Evolutionary conservation across 768 basidiomycete species (phyloP).

Genomic region (Mycena sanguinolenta): DNA sequence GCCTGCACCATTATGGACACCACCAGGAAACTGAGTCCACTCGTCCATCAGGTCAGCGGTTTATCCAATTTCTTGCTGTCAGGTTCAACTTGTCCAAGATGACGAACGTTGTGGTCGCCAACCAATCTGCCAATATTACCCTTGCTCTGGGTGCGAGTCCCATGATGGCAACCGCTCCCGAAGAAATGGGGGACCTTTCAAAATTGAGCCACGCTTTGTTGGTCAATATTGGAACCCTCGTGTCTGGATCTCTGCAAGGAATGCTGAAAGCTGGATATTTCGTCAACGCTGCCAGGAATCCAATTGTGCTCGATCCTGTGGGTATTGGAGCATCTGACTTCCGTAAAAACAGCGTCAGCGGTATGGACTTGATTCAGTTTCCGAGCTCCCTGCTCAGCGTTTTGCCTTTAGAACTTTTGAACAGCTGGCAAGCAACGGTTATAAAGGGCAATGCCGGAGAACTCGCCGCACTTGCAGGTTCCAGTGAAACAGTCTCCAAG

Average conservation of each 20-base stretch:
- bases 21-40: conserved; percentile 69
- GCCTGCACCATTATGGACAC: conserved; percentile 64
- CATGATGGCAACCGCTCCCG: conserved; percentile 90
- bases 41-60: conserved; percentile 80
- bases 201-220: conserved; percentile 76
- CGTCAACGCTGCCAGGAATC: conserved; percentile 79
- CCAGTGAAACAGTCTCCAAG: conserved; percentile 79
- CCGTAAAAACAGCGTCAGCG: conserved; percentile 71
- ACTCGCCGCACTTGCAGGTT: conserved; percentile 83
- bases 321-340: conserved; percentile 87
- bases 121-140: conserved; percentile 91
- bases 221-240: conserved; percentile 89
- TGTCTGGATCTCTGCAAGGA: conserved; percentile 67
- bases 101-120: conserved; percentile 90
- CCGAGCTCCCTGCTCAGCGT: background rate
- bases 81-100: conserved; percentile 63
- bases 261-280: conserved; percentile 81
- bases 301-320: conserved; percentile 92
- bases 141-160: conserved; percentile 91
- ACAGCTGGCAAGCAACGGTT: conserved; percentile 86
- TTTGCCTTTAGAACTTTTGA: conserved; percentile 68
- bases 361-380: conserved; percentile 50
- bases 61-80: background rate
- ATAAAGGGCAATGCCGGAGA: conserved; percentile 97
- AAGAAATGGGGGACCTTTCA: conserved; percentile 86